Evolutionary conservation across 1,284 basidiomycete genomes (phyloP), one percentile per base, ranked within the genome.

Genomic region (Hypsizygus ulmarius): DNA sequence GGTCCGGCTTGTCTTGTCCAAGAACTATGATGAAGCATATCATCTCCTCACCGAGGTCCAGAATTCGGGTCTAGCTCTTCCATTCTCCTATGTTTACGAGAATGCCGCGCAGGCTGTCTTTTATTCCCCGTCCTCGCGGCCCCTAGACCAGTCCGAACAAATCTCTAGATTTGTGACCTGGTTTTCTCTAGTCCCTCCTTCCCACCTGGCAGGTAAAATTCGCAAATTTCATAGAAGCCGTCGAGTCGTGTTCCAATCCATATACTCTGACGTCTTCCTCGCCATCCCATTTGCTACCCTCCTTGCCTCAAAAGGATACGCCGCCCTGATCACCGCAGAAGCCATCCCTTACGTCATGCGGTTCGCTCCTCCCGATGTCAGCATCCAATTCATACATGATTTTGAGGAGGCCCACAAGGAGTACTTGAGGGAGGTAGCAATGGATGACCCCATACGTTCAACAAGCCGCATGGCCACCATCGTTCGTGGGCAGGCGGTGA

Each of bases 241-340:
- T 21, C 54, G 52, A 9, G 54, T 58, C 25, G 47, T 71, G 16
- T 57, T 68, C 40, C 48, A 54, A 25, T 35, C 57, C 8, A 51
- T 57, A 12, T 36, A 57, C 5, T 53, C 64, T 5, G 59, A 65
- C 41, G 40, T 68, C 33, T 39, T 49, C 18, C 49, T 68, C 15
- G 50, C 64, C 11, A 56, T 61, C 21, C 58, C 53, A 10, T 67
- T 65, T 40, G 57, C 63, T 15, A 45, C 66, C 11, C 57, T 67
- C 27, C 53, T 66, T 29, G 61, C 66, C 8, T 54, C 50, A 9
- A 73, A 72, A 50, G 70, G 72, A 14, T 71, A 67, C 48, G 51
- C 49, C 3, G 39, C 50, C 8, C 33, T 43, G 1, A 40, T 70
- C n/a, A 48, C 49, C 36, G 21, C 16, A 5, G 49, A 53, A 9